These are phyloP conservation scores for Huntiella savannae DNA, from an alignment of 2,329 filamentous ascomycete species.

Conservation along the genomic window DNA sequence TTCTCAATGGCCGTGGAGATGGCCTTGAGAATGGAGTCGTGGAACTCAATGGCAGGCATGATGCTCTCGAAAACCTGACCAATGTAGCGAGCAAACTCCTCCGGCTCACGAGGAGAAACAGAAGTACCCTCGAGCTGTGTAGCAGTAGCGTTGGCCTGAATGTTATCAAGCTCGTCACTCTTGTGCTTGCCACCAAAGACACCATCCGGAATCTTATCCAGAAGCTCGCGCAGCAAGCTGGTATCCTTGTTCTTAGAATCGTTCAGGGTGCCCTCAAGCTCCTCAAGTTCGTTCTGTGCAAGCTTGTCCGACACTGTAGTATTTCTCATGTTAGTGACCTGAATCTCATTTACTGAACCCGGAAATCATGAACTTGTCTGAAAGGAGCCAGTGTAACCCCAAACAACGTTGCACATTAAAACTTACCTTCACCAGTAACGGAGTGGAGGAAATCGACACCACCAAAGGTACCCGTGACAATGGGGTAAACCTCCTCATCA, in stretches of 20 bases:
- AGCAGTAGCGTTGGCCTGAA: constrained; percentile 55
- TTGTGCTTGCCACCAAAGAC: constrained; percentile 61
- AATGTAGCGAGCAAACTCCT: constrained; percentile 66
- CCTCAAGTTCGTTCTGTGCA: constrained; percentile 76
- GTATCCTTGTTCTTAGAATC: constrained; percentile 44
- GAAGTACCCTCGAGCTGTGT: constrained; percentile 57
- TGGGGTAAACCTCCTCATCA: constrained; percentile 49
- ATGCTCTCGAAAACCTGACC: constrained; percentile 57
- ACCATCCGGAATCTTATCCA: constrained; percentile 65
- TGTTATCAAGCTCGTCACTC: constrained; percentile 55
- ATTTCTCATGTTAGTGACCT: constrained; percentile 11
- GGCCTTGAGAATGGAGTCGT: constrained; percentile 67
- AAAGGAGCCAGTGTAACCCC: background rate
- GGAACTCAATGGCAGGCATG: constrained; percentile 78
- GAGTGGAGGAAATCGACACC: constrained; percentile 89
- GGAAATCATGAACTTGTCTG: background rate
- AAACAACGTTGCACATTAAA: constrained; percentile 38
- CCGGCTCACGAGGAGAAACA: constrained; percentile 61
- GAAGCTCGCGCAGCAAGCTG: constrained; percentile 57
- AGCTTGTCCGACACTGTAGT: constrained; percentile 60
- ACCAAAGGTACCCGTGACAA: constrained; percentile 83
- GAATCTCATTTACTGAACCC: background rate
- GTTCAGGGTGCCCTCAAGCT: constrained; percentile 67
- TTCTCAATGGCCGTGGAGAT: constrained; percentile 65
- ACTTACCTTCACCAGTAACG: constrained; percentile 47